Conservation (phyloP, 768 basidiomycete species). For the Trametes villosa region DNA sequence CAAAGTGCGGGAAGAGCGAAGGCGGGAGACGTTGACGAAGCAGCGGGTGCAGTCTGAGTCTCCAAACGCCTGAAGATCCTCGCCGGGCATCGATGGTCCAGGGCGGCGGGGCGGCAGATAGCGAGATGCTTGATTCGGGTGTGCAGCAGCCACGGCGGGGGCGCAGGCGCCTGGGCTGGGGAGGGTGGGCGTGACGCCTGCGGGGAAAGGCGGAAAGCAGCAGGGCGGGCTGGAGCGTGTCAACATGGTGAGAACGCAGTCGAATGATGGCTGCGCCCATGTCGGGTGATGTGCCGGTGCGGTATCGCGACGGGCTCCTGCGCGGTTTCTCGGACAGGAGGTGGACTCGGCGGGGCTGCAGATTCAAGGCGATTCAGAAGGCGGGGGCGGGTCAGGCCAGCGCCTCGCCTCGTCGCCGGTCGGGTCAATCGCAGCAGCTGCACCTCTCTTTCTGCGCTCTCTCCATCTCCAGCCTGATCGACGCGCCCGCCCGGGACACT, state of each 20-base stretch:
- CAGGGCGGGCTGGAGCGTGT: neutral
- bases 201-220: constrained; percentile 5
- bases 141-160: no score
- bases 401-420: no score
- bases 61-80: no score
- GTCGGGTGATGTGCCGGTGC: neutral
- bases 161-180: neutral
- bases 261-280: constrained; percentile 8
- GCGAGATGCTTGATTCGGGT: no score
- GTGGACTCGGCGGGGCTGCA: neutral
- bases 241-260: constrained; percentile 3
- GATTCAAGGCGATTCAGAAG: neutral
- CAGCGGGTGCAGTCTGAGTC: no score
- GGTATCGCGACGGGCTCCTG: neutral
- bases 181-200: constrained; percentile 1
- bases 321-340: neutral
- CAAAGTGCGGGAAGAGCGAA: neutral
- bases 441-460: neutral
- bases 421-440: neutral
- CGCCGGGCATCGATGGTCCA: neutral
- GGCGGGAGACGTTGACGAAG: constrained; percentile 1
- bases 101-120: neutral
- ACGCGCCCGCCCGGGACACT: constrained; percentile 22
- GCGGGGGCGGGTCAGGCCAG: neutral
- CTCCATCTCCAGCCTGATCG: constrained; percentile 19